Conservation (phyloP, 2,329 filamentous ascomycete genomes). For the Verticillium longisporum region DNA sequence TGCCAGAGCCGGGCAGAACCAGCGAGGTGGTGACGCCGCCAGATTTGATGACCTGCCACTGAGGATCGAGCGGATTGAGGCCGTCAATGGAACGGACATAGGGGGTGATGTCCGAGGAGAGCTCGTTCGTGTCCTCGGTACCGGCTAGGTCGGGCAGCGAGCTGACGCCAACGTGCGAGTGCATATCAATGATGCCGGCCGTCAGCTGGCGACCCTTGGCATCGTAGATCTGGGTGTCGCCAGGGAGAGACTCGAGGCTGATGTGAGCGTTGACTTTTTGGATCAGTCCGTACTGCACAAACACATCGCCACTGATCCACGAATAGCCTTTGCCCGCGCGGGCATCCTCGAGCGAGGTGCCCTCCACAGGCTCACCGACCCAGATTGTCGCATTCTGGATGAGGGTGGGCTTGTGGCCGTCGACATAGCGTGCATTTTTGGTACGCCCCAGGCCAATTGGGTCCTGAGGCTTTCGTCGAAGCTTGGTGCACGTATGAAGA, state of each 20-base stretch:
- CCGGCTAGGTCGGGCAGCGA: slow-evolving; percentile 48
- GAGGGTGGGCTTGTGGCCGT: slow-evolving; percentile 51
- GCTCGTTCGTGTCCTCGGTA: slow-evolving; percentile 56
- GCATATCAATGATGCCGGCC: slow-evolving; percentile 65
- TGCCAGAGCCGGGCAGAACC: slow-evolving; percentile 61
- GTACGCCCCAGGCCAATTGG: slow-evolving; percentile 49
- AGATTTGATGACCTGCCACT: slow-evolving; percentile 63
- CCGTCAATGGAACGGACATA: slow-evolving; percentile 62
- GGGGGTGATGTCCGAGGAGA: slow-evolving; percentile 57
- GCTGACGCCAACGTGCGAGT: slow-evolving; percentile 57
- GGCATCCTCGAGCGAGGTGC: slow-evolving; percentile 46
- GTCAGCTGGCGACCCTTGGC: slow-evolving; percentile 57
- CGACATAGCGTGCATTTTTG: slow-evolving; percentile 53
- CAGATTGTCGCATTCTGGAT: slow-evolving; percentile 62
- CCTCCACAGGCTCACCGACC: slow-evolving; percentile 52
- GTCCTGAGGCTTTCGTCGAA: slow-evolving; percentile 48
- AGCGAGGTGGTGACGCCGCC: slow-evolving; percentile 66
- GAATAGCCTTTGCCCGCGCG: slow-evolving; percentile 51
- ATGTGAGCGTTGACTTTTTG: slow-evolving; percentile 42
- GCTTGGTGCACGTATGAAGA: slow-evolving; percentile 46
- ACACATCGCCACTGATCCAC: slow-evolving; percentile 55
- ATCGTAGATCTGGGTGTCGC: slow-evolving; percentile 45
- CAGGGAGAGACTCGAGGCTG: slow-evolving; percentile 30
- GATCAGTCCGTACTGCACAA: slow-evolving; percentile 55
- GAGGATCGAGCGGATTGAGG: slow-evolving; percentile 55